Evolutionary conservation across 768 basidiomycete species (phyloP), one percentile per base, ranked within the genome.

Genomic region (Naganishia randhawae): DNA sequence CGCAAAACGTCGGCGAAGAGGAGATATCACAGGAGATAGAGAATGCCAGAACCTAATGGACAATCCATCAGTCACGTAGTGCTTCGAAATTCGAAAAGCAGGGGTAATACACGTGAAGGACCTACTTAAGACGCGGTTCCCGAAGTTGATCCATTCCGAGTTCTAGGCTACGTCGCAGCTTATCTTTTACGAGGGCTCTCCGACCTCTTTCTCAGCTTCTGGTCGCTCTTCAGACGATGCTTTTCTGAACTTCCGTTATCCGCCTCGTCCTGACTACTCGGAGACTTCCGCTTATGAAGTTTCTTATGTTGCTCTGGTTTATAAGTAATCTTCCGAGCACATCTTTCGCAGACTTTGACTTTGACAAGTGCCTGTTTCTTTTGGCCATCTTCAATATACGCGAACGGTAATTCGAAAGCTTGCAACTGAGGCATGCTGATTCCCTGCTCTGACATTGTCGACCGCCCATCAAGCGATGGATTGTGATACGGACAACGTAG

Each of bases 341-440:
- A 97, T 73, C 82, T 84, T 32, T 82, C 79, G 76, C 95, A 98
- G 35, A 97, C 80, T 1, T 91, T 91, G 2, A 94, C 86, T 77
- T 98, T 98, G 55, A 98, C 95, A 14, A 98, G 81, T 0, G 92
- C 91, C n/a, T 72, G 75, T 79, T 90, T 93, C 54, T 74, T 78
- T 72, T 86, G 84, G 1, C 88, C 90, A 14, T 85, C 85, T 75
- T 98, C 95, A 25, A 84, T 81, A 78, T 98, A 97, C 9, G 86
- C 84, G 75, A 98, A 98, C 0, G 93, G 94, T 1, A 97, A 83
- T 78, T 97, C 93, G 50, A 92, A 85, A 10, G 92, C 92, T 14
- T 85, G 84, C 33, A 95, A 82, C 19, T 42, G 27, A 5, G 77
- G 76, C 69, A 76, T 71, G 17, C 75, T 74, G 54, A 62, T 42